Evolutionary conservation across 164 flowering plant genomes (phyloP), one percentile per base, ranked within the genome.

Genomic region (Annona cherimola): DNA sequence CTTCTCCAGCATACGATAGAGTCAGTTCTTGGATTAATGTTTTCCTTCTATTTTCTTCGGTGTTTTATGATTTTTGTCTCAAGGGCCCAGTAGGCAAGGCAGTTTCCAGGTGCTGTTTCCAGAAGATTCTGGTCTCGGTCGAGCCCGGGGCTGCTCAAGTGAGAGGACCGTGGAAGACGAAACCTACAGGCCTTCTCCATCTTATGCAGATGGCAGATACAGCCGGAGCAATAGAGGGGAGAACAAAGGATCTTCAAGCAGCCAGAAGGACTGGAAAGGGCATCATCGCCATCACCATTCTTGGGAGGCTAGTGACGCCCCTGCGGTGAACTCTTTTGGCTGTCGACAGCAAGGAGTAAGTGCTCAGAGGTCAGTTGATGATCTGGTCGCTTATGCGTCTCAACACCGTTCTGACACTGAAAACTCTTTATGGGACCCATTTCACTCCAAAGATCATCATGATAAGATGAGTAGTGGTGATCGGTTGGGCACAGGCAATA

Each of bases 21-120:
- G 57, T 9, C 14, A 16, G 57, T 50, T 11, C 55, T 50, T 50
- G 57, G 57, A 50, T 50, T 50, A 16, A 50, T 45, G 4, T 50
- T 11, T 7, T 16, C 57, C 18, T 16, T 4, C 57, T 50, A 26
- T 26, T 77, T 69, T 35, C 41, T 70, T 76, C 71, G 69, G 78
- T 72, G 42, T 72, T 71, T 18, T 70, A 75, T 19, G 70, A 20
- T 84, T 79, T 65, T 81, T 75, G 81, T 75, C 79, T 87, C 87
- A 83, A 94, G 98, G 93, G 81, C 85, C 89, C 83, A 85, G 86
- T 80, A 89, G 84, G 94, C 97, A 92, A 81, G 92, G 96, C 65
- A 89, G 85, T 73, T 88, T 88, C 83, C 89, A 83, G 78, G 39
- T 79, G 69, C 57, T 50, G 14, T 86, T 78, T 63, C 75, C 86